phyloP scores from a whole-genome alignment of 2,329 filamentous ascomycete species.

The Pyricularia sp. region DNA sequence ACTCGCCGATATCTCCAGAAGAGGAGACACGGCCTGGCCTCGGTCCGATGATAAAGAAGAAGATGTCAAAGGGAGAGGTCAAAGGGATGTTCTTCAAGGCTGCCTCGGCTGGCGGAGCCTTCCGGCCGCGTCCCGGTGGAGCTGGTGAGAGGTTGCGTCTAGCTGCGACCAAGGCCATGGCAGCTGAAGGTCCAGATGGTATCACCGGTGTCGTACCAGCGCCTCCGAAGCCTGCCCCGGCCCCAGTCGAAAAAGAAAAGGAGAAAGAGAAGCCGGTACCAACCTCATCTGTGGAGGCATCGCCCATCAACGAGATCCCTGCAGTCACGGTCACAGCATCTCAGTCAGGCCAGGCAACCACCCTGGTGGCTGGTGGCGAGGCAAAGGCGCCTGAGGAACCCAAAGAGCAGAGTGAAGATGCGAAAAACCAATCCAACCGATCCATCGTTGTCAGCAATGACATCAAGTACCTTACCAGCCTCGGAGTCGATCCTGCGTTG shows the following conservation, averaged over 20 bases:
- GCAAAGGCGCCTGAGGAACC: constrained; percentile 21
- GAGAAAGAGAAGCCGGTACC: constrained; percentile 23
- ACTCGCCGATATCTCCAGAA: constrained; percentile 18
- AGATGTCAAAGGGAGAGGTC: constrained; percentile 62
- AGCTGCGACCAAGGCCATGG: constrained; percentile 43
- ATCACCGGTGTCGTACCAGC: constrained; percentile 84
- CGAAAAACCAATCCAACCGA: constrained; percentile 35
- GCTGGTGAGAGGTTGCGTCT: constrained; percentile 71
- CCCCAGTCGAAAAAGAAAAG: not conserved
- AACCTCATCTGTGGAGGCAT: constrained; percentile 20
- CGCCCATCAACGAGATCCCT: constrained; percentile 32
- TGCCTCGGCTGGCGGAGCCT: constrained; percentile 59
- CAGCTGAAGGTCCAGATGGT: constrained; percentile 68
- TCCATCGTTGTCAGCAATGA: constrained; percentile 64
- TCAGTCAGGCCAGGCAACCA: constrained; percentile 28
- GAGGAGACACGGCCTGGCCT: constrained; percentile 60
- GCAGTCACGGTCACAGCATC: constrained; percentile 50
- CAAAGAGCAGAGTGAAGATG: constrained; percentile 24
- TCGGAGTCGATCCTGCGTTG: constrained; percentile 71
- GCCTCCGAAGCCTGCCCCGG: constrained; percentile 43
- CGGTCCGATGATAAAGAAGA: constrained; percentile 84
- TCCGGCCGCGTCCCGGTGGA: constrained; percentile 82
- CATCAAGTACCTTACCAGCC: constrained; percentile 63
- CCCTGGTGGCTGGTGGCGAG: constrained; percentile 26
- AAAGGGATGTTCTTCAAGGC: constrained; percentile 73